Evolutionary conservation across 352 stramenopile species (phyloP).

Genomic region (Globisporangium alternatum): DNA sequence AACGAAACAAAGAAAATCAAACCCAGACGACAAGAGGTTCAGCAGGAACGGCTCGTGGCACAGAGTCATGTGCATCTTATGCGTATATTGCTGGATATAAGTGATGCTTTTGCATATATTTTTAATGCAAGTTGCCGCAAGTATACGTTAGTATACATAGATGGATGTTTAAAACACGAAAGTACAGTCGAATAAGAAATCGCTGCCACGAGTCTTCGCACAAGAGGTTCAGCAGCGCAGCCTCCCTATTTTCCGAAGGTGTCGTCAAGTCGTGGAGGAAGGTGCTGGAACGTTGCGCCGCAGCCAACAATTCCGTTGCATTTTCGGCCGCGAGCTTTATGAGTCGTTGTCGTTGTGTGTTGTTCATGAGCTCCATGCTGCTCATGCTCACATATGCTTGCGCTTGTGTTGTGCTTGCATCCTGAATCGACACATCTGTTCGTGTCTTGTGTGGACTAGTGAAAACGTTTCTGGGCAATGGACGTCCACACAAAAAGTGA

Average conservation of each 20-base stretch:
- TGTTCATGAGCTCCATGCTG: not conserved
- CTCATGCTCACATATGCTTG: not conserved
- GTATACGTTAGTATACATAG: not conserved
- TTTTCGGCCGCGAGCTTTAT: not conserved
- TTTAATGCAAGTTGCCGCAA: too few species aligned
- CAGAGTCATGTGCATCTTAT: not conserved
- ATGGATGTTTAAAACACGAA: too few species aligned
- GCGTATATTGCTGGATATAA: too few species aligned
- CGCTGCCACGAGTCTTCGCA: not conserved
- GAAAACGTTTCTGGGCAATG: too few species aligned
- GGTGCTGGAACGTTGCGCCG: not conserved
- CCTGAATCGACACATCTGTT: too few species aligned
- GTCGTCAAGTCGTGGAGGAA: slow-evolving; percentile 6
- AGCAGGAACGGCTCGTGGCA: not conserved
- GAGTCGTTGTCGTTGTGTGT: not conserved
- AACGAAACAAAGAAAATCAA: too few species aligned
- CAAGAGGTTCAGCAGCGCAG: not conserved
- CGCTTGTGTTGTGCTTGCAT: too few species aligned
- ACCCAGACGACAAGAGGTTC: not conserved
- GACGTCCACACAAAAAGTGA: too few species aligned
- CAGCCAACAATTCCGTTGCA: not conserved
- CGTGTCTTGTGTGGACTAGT: too few species aligned
- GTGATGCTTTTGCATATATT: too few species aligned
- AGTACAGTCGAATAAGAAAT: too few species aligned
- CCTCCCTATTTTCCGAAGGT: not conserved